Evolutionary conservation across 345 rosid genomes (phyloP).

Genomic region (Brassica carinata): DNA sequence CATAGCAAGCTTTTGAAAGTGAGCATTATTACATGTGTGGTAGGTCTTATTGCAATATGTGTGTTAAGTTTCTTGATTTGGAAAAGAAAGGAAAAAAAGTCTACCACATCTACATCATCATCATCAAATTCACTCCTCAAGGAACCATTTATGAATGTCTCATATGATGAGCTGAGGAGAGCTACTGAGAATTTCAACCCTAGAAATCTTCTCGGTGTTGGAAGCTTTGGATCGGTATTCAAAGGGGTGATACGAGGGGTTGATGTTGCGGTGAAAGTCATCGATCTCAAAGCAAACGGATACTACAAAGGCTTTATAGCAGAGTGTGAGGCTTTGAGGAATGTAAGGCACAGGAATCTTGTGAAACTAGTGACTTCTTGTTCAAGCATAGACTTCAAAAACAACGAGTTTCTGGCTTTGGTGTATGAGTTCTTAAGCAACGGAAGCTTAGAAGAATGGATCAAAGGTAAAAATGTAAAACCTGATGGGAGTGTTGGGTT

Average conservation of each 20-base stretch:
- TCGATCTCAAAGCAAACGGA: slow-evolving; percentile 41
- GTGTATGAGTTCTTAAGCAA: slow-evolving; percentile 52
- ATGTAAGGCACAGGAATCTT: slow-evolving; percentile 55
- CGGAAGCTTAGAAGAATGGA: slow-evolving; percentile 58
- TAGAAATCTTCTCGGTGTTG: slow-evolving; percentile 49
- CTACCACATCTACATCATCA: neutral
- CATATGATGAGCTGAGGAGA: slow-evolving; percentile 49
- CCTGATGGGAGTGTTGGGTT: slow-evolving; percentile 41
- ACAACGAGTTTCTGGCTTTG: slow-evolving; percentile 54
- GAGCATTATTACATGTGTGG: slow-evolving; percentile 21
- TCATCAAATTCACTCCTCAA: slow-evolving; percentile 21
- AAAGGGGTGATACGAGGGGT: slow-evolving; percentile 35
- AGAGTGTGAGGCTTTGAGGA: slow-evolving; percentile 55
- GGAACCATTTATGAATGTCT: slow-evolving; percentile 42
- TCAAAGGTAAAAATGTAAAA: slow-evolving; percentile 39
- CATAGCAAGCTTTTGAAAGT: slow-evolving; percentile 10
- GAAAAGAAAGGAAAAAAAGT: slow-evolving; percentile 28
- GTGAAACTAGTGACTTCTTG: slow-evolving; percentile 58
- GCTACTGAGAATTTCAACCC: slow-evolving; percentile 47
- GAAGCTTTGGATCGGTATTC: slow-evolving; percentile 50
- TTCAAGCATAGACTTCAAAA: slow-evolving; percentile 48
- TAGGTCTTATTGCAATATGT: slow-evolving; percentile 22
- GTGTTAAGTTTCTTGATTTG: slow-evolving; percentile 21
- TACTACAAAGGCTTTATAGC: slow-evolving; percentile 50
- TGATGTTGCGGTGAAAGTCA: slow-evolving; percentile 49